Evolutionary conservation across 768 basidiomycete genomes (phyloP).

Genomic region (Leccinum pellstonianum): DNA sequence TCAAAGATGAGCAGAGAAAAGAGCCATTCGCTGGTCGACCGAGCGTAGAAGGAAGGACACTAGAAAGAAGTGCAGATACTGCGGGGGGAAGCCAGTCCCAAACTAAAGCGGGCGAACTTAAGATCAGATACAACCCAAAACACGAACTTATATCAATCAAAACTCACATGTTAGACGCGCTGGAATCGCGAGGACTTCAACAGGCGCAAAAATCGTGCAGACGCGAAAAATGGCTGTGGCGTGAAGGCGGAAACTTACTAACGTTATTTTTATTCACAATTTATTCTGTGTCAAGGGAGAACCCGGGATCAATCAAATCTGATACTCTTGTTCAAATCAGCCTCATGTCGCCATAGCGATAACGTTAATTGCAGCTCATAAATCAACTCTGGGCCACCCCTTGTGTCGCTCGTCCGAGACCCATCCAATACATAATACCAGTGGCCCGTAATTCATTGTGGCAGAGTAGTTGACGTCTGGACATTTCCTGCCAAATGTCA

Average conservation of each 20-base stretch:
- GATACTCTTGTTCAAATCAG: not conserved
- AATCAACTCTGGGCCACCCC: not conserved
- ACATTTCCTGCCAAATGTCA: slow-evolving; percentile 6
- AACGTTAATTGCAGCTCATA: not conserved
- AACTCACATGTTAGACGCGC: slow-evolving; percentile 12
- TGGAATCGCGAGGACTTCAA: slow-evolving; percentile 6
- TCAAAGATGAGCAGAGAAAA: slow-evolving; percentile 17
- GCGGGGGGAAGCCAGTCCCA: slow-evolving; percentile 22
- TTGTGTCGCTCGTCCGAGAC: slow-evolving; percentile 1
- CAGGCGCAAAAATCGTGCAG: slow-evolving; percentile 7
- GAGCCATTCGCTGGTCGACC: slow-evolving; percentile 24
- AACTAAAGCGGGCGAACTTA: not conserved
- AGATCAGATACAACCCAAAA: not conserved
- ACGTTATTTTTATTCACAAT: not conserved
- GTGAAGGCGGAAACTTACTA: not conserved
- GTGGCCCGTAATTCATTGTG: not conserved
- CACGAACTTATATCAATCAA: not conserved
- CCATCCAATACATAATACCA: not conserved
- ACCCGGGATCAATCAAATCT: not conserved
- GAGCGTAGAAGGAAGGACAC: not conserved
- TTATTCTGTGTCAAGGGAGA: not conserved
- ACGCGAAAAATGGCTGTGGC: not conserved
- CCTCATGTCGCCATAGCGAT: slow-evolving; percentile 1
- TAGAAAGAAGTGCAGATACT: slow-evolving; percentile 5
- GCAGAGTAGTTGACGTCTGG: not conserved